Evolutionary conservation across 140 eudicot genomes (phyloP), one percentile per base, ranked within the genome.

Genomic region (Cichorium intybus): DNA sequence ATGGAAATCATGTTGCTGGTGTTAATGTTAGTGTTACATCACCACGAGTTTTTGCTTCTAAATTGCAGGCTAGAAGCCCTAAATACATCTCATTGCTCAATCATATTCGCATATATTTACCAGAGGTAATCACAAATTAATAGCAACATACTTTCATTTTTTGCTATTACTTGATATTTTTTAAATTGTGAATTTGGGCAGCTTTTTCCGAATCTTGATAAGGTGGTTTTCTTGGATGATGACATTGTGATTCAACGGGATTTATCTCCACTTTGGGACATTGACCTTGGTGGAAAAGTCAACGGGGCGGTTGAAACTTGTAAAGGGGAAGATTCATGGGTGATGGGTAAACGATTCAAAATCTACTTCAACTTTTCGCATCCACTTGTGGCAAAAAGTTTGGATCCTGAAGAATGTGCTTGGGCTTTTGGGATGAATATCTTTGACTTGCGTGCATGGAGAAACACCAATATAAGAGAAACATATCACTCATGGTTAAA

Each of bases 371-470:
- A 94, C 73, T 94, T 94, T 75, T 94, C 99, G 55, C 94, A 94
- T 74, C 99, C 99, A 1, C 95, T 81, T 55, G 80, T 94, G 37
- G 80, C 97, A 16, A 77, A 93, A 72, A 84, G 71, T 57, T 80
- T 93, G 85, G 81, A 93, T 59, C 95, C 97, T 0, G 95, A 89
- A 10, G 97, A 93, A 71, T 93, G 99, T 80, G 99, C 99, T 27
- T 93, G 99, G 99, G 99, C 95, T 60, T 93, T 83, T 66, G 99
- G 99, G 71, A 93, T 93, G 99, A 93, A 93, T 68, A 78, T 93
- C 47, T 93, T 93, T 67, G 99, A 93, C 77, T 76, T 93, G 58
- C 80, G 75, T 46, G 95, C 87, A 66, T 93, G 99, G 99, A 84
- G 95, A 68, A 84, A 73, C 77, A 84, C 97, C 57, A 64, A 81